Conservation (phyloP, 2,329 filamentous ascomycete genomes). For the Stagonosporopsis cucurbitacearum region DNA sequence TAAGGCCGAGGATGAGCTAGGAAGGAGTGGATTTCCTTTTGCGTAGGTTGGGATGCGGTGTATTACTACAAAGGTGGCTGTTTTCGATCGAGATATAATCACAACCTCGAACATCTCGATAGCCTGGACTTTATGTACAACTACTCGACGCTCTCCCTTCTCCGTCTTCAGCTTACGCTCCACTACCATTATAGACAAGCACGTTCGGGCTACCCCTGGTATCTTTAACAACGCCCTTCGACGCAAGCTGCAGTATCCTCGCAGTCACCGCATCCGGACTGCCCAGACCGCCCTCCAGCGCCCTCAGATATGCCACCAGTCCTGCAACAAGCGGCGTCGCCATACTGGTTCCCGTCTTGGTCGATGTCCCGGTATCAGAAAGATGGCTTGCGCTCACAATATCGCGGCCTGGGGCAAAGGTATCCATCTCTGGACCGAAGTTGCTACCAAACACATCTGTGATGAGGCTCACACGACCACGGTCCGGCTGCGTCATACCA, state of each 20-base stretch:
- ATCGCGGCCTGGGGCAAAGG: slow-evolving; percentile 46
- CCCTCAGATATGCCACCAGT: slow-evolving; percentile 70
- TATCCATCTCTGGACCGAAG: slow-evolving; percentile 41
- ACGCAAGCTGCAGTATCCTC: not conserved
- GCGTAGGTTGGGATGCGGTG: slow-evolving; percentile 4
- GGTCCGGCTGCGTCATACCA: slow-evolving; percentile 39
- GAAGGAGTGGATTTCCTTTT: slow-evolving; percentile 29
- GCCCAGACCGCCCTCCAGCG: slow-evolving; percentile 41
- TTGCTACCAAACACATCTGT: slow-evolving; percentile 24
- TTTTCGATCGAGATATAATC: not conserved
- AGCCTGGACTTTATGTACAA: not conserved
- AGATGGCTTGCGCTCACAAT: slow-evolving; percentile 53
- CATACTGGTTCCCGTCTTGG: slow-evolving; percentile 67
- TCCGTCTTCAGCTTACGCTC: not conserved
- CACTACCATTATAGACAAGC: slow-evolving; percentile 6
- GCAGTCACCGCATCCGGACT: not conserved
- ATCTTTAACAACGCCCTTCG: slow-evolving; percentile 3
- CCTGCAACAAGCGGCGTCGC: slow-evolving; percentile 72
- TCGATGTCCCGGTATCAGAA: slow-evolving; percentile 48
- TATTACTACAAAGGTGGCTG: not conserved
- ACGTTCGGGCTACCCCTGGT: not conserved
- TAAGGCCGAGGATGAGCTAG: slow-evolving; percentile 2
- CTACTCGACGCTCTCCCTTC: not conserved
- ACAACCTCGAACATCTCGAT: not conserved
- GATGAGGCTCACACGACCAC: slow-evolving; percentile 29